Conservation (phyloP, 345 rosid species). For the Psidium guajava region DNA sequence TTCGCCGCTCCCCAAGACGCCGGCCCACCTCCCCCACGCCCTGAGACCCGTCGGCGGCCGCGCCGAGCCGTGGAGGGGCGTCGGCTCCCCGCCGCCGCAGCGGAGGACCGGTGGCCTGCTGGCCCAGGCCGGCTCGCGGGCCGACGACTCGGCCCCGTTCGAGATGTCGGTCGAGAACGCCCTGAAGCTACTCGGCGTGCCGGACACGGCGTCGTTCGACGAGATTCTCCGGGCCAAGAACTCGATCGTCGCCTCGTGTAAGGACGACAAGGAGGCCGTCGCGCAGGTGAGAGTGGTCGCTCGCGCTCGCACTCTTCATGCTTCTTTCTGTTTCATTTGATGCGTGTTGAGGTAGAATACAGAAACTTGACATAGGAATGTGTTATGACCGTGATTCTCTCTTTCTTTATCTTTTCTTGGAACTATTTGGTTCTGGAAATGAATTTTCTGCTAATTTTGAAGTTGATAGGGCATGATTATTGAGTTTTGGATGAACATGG, state of each 20-base stretch:
- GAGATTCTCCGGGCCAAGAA: conserved; percentile 95
- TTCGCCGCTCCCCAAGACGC: conserved; percentile 20
- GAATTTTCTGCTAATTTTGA: neutral
- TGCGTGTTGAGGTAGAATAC: neutral
- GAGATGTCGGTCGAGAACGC: conserved; percentile 98
- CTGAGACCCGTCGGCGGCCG: conserved; percentile 7
- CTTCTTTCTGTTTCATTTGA: neutral
- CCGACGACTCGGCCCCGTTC: conserved; percentile 80
- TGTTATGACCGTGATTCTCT: neutral
- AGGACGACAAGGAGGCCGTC: conserved; percentile 68
- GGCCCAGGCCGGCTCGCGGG: conserved; percentile 54
- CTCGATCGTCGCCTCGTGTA: conserved; percentile 53
- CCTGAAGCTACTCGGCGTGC: conserved; percentile 84
- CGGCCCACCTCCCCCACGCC: conserved; percentile 5
- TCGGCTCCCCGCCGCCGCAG: conserved; percentile 3
- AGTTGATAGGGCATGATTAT: neutral
- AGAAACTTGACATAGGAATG: neutral
- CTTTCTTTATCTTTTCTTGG: neutral
- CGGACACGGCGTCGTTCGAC: conserved; percentile 80
- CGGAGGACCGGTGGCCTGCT: conserved; percentile 14
- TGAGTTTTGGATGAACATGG: neutral
- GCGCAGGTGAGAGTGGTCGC: conserved; percentile 48
- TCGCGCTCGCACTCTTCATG: neutral
- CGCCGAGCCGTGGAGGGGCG: conserved; percentile 32
- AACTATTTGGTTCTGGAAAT: neutral